Conservation (phyloP, 2,329 filamentous ascomycete species). For the Chrysoporthe cubensis region DNA sequence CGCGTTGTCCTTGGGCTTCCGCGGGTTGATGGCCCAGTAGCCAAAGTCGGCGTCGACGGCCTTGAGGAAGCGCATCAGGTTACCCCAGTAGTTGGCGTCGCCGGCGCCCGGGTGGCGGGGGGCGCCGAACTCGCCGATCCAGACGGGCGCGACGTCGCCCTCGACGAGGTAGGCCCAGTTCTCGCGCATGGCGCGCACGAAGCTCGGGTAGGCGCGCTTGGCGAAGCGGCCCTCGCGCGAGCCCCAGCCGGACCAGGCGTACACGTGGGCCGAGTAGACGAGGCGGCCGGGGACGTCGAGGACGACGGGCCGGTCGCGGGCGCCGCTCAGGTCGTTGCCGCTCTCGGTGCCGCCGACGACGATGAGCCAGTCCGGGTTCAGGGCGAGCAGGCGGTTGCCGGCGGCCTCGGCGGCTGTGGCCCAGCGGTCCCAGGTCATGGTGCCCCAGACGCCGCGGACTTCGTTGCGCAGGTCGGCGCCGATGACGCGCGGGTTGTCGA, state of each 20-base stretch:
- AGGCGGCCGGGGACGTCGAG: slow-evolving; percentile 59
- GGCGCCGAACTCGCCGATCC: slow-evolving; percentile 70
- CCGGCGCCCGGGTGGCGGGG: slow-evolving; percentile 56
- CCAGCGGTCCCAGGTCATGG: slow-evolving; percentile 69
- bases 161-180: slow-evolving; percentile 71
- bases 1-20: slow-evolving; percentile 62
- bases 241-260: slow-evolving; percentile 73
- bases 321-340: slow-evolving; percentile 66
- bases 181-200: slow-evolving; percentile 62
- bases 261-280: slow-evolving; percentile 72
- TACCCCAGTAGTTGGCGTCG: slow-evolving; percentile 67
- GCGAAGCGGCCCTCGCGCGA: slow-evolving; percentile 62
- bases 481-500: slow-evolving; percentile 64
- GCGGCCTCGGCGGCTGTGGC: slow-evolving; percentile 66
- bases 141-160: slow-evolving; percentile 62
- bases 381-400: slow-evolving; percentile 61
- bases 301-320: slow-evolving; percentile 56
- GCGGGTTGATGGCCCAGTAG: slow-evolving; percentile 72
- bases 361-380: slow-evolving; percentile 68
- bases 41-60: slow-evolving; percentile 66
- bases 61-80: slow-evolving; percentile 63
- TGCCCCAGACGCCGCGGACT: slow-evolving; percentile 70
- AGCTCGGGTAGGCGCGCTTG: slow-evolving; percentile 64
- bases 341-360: slow-evolving; percentile 71
- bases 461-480: slow-evolving; percentile 72